phyloP scores from a whole-genome alignment of 306 rosid genomes.

The Quercus wislizeni region DNA sequence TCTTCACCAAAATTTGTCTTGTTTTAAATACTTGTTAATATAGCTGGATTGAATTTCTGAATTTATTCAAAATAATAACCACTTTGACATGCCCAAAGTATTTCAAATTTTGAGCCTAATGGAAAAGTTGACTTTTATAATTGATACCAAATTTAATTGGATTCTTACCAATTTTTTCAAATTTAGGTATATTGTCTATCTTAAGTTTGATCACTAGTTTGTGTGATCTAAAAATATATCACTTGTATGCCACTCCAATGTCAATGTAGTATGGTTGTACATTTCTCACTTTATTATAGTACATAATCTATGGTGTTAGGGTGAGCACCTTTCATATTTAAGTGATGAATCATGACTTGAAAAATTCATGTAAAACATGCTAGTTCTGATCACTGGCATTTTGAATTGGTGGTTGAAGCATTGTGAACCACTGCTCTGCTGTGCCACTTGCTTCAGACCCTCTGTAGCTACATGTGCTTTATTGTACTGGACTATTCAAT shows the following conservation, averaged over 20 bases:
- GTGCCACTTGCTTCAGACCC: slow-evolving; percentile 45
- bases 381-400: slow-evolving; percentile 12
- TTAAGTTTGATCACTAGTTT: slow-evolving; percentile 6
- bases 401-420: slow-evolving; percentile 48
- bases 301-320: background rate
- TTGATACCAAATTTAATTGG: background rate
- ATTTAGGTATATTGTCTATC: no score
- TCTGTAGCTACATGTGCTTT: slow-evolving; percentile 53
- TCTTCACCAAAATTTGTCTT: background rate
- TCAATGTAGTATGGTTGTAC: background rate
- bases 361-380: slow-evolving; percentile 8
- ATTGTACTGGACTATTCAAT: slow-evolving; percentile 49
- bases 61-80: background rate
- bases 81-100: background rate
- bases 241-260: slow-evolving; percentile 4
- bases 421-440: slow-evolving; percentile 32
- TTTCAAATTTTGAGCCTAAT: no score
- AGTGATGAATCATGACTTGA: background rate
- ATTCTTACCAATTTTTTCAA: background rate
- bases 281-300: background rate
- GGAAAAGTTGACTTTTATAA: background rate
- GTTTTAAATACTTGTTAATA: background rate
- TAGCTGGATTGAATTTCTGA: background rate
- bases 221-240: slow-evolving; percentile 7
- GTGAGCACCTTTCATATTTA: background rate